Evolutionary conservation across 306 rosid species (phyloP).

Genomic region (Vigna hirtella): DNA sequence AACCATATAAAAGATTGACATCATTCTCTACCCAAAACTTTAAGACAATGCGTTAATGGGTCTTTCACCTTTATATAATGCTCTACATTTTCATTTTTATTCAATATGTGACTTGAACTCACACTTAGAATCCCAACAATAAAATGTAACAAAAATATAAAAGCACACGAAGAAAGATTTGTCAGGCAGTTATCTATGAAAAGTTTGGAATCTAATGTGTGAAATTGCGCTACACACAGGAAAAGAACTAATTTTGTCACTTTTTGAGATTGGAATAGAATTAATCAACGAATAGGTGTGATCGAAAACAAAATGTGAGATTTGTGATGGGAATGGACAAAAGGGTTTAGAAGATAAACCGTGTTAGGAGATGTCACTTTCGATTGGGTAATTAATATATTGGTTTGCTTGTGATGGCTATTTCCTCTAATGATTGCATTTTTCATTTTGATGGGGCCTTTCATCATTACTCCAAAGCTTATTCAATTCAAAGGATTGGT

Average conservation of each 20-base stretch:
- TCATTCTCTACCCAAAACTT: too few relatives aligned
- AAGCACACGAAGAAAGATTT: too few relatives aligned
- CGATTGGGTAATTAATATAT: conserved; percentile 19
- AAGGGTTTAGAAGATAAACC: conserved; percentile 3
- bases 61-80: too few relatives aligned
- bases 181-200: too few relatives aligned
- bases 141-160: too few relatives aligned
- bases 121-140: too few relatives aligned
- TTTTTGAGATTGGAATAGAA: not conserved
- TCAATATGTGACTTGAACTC: too few relatives aligned
- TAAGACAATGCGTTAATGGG: too few relatives aligned
- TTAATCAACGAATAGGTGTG: not conserved
- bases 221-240: too few relatives aligned
- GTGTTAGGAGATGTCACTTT: conserved; percentile 36
- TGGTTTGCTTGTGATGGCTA: conserved; percentile 39
- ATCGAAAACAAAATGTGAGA: not conserved
- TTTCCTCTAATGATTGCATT: conserved; percentile 28
- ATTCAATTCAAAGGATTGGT: conserved; percentile 31
- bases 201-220: too few relatives aligned
- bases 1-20: too few relatives aligned
- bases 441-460: not conserved
- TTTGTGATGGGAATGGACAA: conserved; percentile 14
- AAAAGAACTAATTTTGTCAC: not conserved
- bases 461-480: conserved; percentile 30
- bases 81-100: too few relatives aligned